Evolutionary conservation across 129 eudicot species (phyloP), one percentile per base, ranked within the genome.

Genomic region (Solidago caesia): DNA sequence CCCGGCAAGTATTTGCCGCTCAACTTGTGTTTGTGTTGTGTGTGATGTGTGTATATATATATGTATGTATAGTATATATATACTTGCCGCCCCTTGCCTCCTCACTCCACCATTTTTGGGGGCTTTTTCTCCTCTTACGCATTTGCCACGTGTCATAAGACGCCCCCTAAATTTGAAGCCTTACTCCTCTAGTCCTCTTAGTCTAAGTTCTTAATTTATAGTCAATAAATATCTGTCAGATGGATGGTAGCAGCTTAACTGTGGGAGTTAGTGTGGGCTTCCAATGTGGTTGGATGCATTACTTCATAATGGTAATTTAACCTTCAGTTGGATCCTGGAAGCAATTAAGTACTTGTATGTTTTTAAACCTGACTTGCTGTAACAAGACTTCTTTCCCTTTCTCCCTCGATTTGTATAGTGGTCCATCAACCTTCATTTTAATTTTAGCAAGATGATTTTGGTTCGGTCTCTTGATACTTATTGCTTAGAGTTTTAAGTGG

Each of bases 251-350:
- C 14, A 64, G 64, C 41, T 10, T 75, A 64, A 74, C 16, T 49
- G 12, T 29, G 41, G 53, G 33, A 43, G 27, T 66, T 51, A 66
- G 1, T 44, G 55, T 49, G 39, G 39, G 79, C 79, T 65, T 75
- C 65, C 72, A 75, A 53, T 53, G 29, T 59, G 68, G 81, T 59
- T 77, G 75, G 26, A 77, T 39, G 25, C 26, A 58, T 77, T 56
- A 45, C 57, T 68, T 59, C 8, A 8, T 6, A 33, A n/a, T n/a
- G n/a, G n/a, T n/a, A n/a, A 45, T 77, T 56, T 6, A 33, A 42
- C 1, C 56, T 66, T 75, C 44, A 21, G 55, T 12, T 25, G 4
- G 42, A 53, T 64, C 16, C 21, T 39, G 46, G 44, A 56, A 53
- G 58, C 78, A 63, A 62, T 62, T 26, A 64, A 74, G 51, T 27